phyloP scores from a whole-genome alignment of 75 land plant species.

The Pinus albicaulis region DNA sequence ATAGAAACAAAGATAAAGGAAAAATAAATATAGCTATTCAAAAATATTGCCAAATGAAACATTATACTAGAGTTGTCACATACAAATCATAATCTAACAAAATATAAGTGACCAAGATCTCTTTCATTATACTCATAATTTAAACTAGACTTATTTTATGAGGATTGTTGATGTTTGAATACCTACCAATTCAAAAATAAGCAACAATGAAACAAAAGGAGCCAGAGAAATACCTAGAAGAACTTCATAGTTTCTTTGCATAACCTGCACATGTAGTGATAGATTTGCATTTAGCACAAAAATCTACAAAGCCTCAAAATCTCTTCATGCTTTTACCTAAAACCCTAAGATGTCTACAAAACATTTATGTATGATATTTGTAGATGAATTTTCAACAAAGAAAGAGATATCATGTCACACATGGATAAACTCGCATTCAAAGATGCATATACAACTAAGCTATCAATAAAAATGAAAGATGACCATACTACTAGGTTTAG shows the following conservation, averaged over 20 bases:
- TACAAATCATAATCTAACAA: neutral
- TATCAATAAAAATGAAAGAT: neutral
- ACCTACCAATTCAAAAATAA: neutral
- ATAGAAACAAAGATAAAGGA: conserved; percentile 2
- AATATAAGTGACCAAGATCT: neutral
- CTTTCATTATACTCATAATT: neutral
- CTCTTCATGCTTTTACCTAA: neutral
- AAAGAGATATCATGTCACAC: neutral
- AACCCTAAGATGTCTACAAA: neutral
- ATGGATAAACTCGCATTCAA: neutral
- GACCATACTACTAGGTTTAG: neutral
- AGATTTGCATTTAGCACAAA: neutral
- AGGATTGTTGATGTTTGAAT: neutral
- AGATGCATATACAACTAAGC: neutral
- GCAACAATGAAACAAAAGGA: conserved; percentile 1
- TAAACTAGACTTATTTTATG: neutral
- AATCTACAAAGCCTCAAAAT: neutral
- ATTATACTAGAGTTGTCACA: neutral
- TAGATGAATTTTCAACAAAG: neutral
- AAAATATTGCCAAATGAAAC: too few species aligned
- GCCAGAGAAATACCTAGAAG: conserved; percentile 52
- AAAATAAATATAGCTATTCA: neutral
- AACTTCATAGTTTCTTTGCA: conserved; percentile 77
- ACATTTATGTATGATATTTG: neutral
- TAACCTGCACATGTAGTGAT: conserved; percentile 55